Evolutionary conservation across 176 grass and related monocot genomes (phyloP), one percentile per base, ranked within the genome.

Genomic region (Avena eriantha): DNA sequence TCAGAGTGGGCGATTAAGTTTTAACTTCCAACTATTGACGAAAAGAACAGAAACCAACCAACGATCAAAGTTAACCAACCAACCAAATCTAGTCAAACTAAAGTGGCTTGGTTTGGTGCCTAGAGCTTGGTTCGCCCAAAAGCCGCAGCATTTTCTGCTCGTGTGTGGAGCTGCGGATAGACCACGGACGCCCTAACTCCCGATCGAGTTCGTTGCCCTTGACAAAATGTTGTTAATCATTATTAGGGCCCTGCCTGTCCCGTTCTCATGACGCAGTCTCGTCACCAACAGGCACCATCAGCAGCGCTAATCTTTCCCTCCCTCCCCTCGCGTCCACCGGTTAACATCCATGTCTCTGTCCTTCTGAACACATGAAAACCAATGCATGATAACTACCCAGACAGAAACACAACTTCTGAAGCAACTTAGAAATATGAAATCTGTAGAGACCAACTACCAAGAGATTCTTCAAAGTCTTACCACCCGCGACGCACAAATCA

Each of bases 21-120:
- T 36, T 36, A 36, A 36, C 35, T 36, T 36, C 35, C 35, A 35
- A 36, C 35, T 36, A 5, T 36, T 36, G 35, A 36, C 35, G 35
- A 36, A 36, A 36, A 36, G 35, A 36, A 36, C 35, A 36, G 5
- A 36, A 36, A 46, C 9, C 45, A 46, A 9, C 45, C 35, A 36
- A 75, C 3, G 72, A 83, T 83, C 61, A 83, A 78, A 83, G 14
- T 15, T 2, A 46, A 5, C 7, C 17, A 31, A 67, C 73, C 80
- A 29, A 83, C 74, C 51, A 50, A 78, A 71, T 88, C 73, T 57
- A 83, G 63, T 63, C 81, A 79, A 79, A 46, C 9, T 46, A 9
- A 79, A 79, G 80, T 6, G 39, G 49, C 78, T 78, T 59, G 80
- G 36, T 78, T 78, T 15, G 29, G 29, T 39, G 45, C 50, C 17